phyloP scores from a whole-genome alignment of 192 early-diverging fungal genomes.

The Kickxella alabastrina region DNA sequence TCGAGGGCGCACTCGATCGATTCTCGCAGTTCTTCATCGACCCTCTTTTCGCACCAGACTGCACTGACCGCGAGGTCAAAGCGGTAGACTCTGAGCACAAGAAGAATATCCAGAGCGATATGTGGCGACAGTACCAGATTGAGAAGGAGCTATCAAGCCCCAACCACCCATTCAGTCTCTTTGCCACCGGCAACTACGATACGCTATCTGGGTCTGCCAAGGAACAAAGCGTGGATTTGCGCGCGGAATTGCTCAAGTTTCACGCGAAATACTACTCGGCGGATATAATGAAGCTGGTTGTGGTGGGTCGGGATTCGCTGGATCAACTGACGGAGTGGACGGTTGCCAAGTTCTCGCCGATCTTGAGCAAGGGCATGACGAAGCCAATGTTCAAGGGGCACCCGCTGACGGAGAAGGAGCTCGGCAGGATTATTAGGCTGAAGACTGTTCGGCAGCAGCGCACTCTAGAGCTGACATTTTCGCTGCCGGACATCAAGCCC shows the following conservation, averaged over 20 bases:
- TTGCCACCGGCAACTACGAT: conserved; percentile 88
- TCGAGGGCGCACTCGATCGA: conserved; percentile 66
- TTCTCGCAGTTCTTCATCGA: conserved; percentile 93
- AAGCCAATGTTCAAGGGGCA: conserved; percentile 67
- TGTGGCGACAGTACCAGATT: conserved; percentile 86
- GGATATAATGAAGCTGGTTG: conserved; percentile 91
- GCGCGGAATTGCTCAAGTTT: conserved; percentile 81
- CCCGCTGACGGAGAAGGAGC: conserved; percentile 69
- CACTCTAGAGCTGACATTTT: conserved; percentile 77
- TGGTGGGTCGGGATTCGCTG: conserved; percentile 84
- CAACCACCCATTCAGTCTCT: conserved; percentile 79
- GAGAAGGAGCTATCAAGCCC: conserved; percentile 74
- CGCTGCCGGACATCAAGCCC: conserved; percentile 75
- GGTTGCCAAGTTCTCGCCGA: conserved; percentile 71
- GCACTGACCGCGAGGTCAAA: conserved; percentile 88
- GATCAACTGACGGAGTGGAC: conserved; percentile 82
- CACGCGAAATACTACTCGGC: conserved; percentile 88
- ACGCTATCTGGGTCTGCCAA: conserved; percentile 60
- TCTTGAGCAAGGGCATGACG: conserved; percentile 72
- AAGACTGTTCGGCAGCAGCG: conserved; percentile 81
- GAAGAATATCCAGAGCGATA: conserved; percentile 88
- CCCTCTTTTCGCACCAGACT: conserved; percentile 81
- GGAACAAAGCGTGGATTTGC: conserved; percentile 75
- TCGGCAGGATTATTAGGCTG: conserved; percentile 66
- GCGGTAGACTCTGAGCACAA: conserved; percentile 98